Evolutionary conservation across 306 rosid genomes (phyloP).

Genomic region (Oemleria cerasiformis): DNA sequence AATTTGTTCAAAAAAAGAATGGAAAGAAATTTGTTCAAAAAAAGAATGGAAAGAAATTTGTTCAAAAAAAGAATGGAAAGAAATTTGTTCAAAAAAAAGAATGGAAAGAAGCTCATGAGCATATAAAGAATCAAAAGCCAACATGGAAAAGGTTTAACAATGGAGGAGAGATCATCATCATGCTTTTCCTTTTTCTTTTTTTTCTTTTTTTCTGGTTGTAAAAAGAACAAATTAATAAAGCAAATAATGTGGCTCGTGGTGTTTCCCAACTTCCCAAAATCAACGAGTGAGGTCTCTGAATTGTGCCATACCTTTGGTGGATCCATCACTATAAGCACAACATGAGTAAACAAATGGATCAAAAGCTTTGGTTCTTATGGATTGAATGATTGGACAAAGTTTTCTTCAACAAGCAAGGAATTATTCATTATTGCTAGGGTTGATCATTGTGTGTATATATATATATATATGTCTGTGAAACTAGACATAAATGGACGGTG

Average conservation of each 20-base stretch:
- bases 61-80: background rate
- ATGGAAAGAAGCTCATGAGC: background rate
- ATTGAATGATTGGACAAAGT: conserved; percentile 5
- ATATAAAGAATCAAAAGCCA: background rate
- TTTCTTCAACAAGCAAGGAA: background rate
- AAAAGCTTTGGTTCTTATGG: background rate
- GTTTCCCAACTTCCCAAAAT: background rate
- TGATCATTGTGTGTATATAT: background rate
- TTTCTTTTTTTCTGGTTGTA: background rate
- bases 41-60: background rate
- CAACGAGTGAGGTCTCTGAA: background rate
- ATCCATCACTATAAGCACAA: too few relatives aligned
- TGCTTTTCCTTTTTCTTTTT: background rate
- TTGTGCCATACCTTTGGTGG: background rate
- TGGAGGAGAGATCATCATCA: background rate
- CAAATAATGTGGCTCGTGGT: conserved; percentile 10
- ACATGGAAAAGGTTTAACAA: background rate
- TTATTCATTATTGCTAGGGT: background rate
- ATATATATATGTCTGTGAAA: too few relatives aligned
- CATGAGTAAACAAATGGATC: background rate
- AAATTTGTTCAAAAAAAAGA: too few relatives aligned
- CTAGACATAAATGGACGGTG: background rate
- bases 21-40: background rate
- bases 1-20: too few relatives aligned
- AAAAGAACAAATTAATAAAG: background rate